phyloP scores from a whole-genome alignment of 78 protist species.

The Chrysochromulina parva region DNA sequence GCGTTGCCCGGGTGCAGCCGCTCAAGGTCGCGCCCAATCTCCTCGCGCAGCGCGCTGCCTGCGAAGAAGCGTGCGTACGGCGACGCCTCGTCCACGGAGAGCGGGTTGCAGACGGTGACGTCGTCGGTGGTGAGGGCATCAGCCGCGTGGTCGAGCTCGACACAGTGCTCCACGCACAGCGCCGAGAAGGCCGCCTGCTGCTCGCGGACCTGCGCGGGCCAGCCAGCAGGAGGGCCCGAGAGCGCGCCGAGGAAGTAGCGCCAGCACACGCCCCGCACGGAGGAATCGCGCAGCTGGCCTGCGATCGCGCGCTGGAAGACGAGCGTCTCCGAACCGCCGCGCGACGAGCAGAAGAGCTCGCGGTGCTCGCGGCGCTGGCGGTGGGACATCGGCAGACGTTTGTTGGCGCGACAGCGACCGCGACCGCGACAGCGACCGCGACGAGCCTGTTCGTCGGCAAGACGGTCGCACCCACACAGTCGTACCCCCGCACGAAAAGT shows the following conservation, averaged over 20 bases:
- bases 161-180: background rate
- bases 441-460: too few relatives aligned
- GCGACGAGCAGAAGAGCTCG: background rate
- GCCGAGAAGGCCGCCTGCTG: background rate
- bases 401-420: too few relatives aligned
- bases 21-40: slow-evolving; percentile 59
- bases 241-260: background rate
- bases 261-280: background rate
- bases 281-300: background rate
- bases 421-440: too few relatives aligned
- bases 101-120: slow-evolving; percentile 22
- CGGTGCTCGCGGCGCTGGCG: background rate
- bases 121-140: background rate
- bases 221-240: background rate
- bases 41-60: slow-evolving; percentile 49
- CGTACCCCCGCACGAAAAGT: too few relatives aligned
- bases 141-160: background rate
- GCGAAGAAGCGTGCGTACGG: slow-evolving; percentile 58
- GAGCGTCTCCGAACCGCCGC: background rate
- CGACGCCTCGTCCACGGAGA: background rate
- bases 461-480: too few relatives aligned
- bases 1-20: slow-evolving; percentile 64
- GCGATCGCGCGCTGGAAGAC: background rate
- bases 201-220: background rate
- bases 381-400: too few relatives aligned